Percentiles rank a stretch among this genome's conserved stretches.
Conservation (phyloP, 257 asterid species). For the Ophiorrhiza pumila region DNA sequence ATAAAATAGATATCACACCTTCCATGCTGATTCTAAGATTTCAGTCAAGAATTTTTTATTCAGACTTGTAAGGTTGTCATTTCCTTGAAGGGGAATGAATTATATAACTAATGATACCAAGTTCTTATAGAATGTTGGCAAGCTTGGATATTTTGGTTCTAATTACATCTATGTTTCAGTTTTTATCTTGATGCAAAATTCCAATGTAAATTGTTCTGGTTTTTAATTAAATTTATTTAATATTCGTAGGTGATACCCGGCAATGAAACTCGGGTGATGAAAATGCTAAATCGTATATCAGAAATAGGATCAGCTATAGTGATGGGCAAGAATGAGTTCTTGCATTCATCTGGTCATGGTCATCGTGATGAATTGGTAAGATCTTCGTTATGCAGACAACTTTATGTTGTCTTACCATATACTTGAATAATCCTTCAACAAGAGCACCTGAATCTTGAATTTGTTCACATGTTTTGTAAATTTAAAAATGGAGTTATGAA, state of each 20-base stretch:
- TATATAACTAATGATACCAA: not conserved
- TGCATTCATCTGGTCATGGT: constrained; percentile 97
- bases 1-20: not conserved
- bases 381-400: constrained; percentile 20
- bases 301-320: constrained; percentile 87
- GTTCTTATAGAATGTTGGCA: not conserved
- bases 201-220: not conserved
- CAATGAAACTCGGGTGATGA: constrained; percentile 92
- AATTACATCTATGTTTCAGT: not conserved
- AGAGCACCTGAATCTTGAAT: not conserved
- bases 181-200: not conserved
- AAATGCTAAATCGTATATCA: constrained; percentile 90
- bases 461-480: not conserved
- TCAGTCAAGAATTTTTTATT: not conserved
- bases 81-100: too few species aligned
- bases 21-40: not conserved
- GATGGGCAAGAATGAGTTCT: constrained; percentile 91
- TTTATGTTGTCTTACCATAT: constrained; percentile 8
- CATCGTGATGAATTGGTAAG: constrained; percentile 96
- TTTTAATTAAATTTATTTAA: constrained; percentile 5
- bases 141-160: not conserved
- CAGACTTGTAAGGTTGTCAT: too few species aligned
- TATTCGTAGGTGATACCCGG: constrained; percentile 90
- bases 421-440: not conserved
- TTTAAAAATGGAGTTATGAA: not conserved